Conservation (phyloP, 1,139 yeast genomes). For the Geotrichum carabidarum region DNA sequence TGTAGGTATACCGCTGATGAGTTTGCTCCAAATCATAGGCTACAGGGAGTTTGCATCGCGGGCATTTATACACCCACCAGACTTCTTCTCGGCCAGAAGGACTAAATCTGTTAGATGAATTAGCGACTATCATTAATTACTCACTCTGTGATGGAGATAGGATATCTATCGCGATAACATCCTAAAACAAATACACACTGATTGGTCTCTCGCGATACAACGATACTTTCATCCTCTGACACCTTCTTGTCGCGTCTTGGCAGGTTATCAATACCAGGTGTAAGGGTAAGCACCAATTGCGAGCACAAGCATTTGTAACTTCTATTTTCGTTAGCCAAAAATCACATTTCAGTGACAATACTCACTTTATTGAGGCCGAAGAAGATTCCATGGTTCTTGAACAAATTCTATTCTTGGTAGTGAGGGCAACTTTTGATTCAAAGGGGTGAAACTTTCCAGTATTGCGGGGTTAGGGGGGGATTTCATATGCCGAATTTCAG, state of each 20-base stretch:
- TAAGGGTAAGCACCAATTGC: slow-evolving; percentile 12
- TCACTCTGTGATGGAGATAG: slow-evolving; percentile 7
- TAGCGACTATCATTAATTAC: neutral
- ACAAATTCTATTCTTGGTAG: too few relatives aligned
- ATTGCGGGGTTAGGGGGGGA: too few relatives aligned
- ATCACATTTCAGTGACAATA: neutral
- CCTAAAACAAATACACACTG: slow-evolving; percentile 13
- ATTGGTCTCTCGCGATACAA: slow-evolving; percentile 10
- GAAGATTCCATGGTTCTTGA: too few relatives aligned
- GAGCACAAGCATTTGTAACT: slow-evolving; percentile 17
- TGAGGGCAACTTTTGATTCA: too few relatives aligned
- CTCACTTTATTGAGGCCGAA: neutral
- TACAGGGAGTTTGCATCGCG: slow-evolving; percentile 18
- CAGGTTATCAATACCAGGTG: slow-evolving; percentile 11
- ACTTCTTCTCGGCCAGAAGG: slow-evolving; percentile 6
- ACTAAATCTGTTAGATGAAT: neutral
- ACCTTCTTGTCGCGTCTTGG: slow-evolving; percentile 7
- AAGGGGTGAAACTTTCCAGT: too few relatives aligned
- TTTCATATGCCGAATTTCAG: too few relatives aligned
- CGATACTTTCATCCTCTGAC: slow-evolving; percentile 8
- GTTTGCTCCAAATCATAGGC: slow-evolving; percentile 17
- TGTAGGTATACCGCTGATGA: slow-evolving; percentile 9
- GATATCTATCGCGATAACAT: slow-evolving; percentile 14
- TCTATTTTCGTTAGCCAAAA: neutral
- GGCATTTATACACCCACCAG: slow-evolving; percentile 18